Base-by-base conservation (phyloP, 1,284 basidiomycete genomes). In the Melampsora americana region DNA sequence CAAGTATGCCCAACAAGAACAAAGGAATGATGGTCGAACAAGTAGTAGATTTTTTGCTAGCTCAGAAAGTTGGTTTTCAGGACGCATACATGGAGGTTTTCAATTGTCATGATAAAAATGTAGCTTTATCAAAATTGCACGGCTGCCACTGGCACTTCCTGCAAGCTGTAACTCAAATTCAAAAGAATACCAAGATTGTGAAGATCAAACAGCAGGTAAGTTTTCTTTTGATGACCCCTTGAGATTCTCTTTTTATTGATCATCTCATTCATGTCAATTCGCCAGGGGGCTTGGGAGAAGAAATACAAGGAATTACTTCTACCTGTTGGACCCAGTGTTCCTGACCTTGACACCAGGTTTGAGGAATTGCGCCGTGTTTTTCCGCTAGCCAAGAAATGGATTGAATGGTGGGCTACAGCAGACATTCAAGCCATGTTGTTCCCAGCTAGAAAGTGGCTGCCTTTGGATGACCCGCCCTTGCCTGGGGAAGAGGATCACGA, bases 1-100 rank as follows among this genome's bases (percentile, higher is more conserved):
- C n/a, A n/a, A n/a, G n/a, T n/a, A n/a, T n/a, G n/a, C n/a, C n/a
- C n/a, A n/a, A n/a, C n/a, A n/a, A n/a, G n/a, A n/a, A n/a, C n/a
- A n/a, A n/a, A n/a, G n/a, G n/a, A n/a, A n/a, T n/a, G n/a, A n/a
- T n/a, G n/a, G n/a, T n/a, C n/a, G n/a, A n/a, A n/a, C n/a, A n/a
- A n/a, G n/a, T n/a, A n/a, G n/a, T n/a, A n/a, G n/a, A n/a, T n/a
- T n/a, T n/a, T n/a, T n/a, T n/a, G 32, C 18, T 56, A 20, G 48
- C 66, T 6, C 66, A 68, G 16, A 4, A 20, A 1, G 66, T 53
- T 11, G 23, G 66, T 0, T 68, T 68, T 53, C 16, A 53, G 6
- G 14, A 6, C 6, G 66, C 66, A 2, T 68, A 56, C 53, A 68
- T 68, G 26, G 48, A 68, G 18, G 46, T 68, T 0, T 68, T 68